Conservation (phyloP, 1,139 yeast species). For the Yamadazyma aaseri region DNA sequence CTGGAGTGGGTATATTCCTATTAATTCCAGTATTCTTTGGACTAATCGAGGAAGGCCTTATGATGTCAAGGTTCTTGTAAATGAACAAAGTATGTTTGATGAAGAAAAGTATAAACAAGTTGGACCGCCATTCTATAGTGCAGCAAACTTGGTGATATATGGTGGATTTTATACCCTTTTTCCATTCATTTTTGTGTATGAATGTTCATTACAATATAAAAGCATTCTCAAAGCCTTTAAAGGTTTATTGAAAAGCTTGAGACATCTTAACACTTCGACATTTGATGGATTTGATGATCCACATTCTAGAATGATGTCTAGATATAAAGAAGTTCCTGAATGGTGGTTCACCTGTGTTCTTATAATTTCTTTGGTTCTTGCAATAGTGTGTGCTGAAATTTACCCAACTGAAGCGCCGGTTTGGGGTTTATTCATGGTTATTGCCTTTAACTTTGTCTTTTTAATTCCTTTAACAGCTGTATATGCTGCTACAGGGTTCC, state of each 20-base stretch:
- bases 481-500: slow-evolving; percentile 36
- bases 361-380: slow-evolving; percentile 33
- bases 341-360: slow-evolving; percentile 49
- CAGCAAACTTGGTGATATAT: slow-evolving; percentile 45
- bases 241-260: slow-evolving; percentile 15
- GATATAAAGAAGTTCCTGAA: too few relatives aligned
- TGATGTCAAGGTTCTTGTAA: slow-evolving; percentile 28
- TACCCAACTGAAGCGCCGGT: slow-evolving; percentile 42
- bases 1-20: slow-evolving; percentile 38
- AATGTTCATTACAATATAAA: slow-evolving; percentile 35
- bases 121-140: slow-evolving; percentile 60
- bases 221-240: slow-evolving; percentile 31
- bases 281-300: too few relatives aligned
- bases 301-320: too few relatives aligned
- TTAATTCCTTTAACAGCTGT: slow-evolving; percentile 40
- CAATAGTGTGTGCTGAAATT: slow-evolving; percentile 32
- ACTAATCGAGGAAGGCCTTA: slow-evolving; percentile 31
- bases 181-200: slow-evolving; percentile 40
- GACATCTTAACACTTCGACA: slow-evolving; percentile 42
- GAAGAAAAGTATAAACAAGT: slow-evolving; percentile 34
- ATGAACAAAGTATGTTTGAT: slow-evolving; percentile 27
- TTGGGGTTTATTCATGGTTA: slow-evolving; percentile 34
- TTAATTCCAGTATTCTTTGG: slow-evolving; percentile 34
- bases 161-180: slow-evolving; percentile 40
- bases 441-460: slow-evolving; percentile 34